These are phyloP conservation scores for Pterocarpus santalinus DNA, from an alignment of 306 rosid genomes.

Conservation along the genomic window DNA sequence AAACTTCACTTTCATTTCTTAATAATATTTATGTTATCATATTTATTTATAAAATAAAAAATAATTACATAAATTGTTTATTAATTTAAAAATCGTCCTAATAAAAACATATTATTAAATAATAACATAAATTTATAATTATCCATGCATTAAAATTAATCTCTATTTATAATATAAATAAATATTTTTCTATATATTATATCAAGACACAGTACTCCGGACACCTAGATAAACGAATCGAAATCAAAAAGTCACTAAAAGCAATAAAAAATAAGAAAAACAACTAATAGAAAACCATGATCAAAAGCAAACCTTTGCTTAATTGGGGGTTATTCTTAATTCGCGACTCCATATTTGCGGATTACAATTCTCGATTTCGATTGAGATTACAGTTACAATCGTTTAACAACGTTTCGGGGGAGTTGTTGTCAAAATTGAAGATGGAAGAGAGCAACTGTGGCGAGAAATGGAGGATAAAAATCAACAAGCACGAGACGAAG, in stretches of 20 bases:
- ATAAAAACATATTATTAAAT: not conserved
- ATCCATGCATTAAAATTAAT: no score
- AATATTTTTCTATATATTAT: no score
- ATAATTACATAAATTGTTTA: not conserved
- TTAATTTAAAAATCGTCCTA: no score
- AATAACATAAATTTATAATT: no score
- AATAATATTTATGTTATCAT: no score
- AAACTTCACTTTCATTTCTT: not conserved
- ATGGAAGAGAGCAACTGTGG: slow-evolving; percentile 71
- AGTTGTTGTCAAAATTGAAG: slow-evolving; percentile 56
- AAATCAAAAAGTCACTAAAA: not conserved
- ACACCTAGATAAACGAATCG: not conserved
- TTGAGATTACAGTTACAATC: slow-evolving; percentile 35
- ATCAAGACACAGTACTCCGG: no score
- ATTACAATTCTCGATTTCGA: slow-evolving; percentile 3
- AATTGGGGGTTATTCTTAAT: slow-evolving; percentile 72
- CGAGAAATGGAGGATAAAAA: slow-evolving; percentile 80
- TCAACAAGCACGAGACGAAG: slow-evolving; percentile 76
- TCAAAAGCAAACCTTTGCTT: slow-evolving; percentile 72
- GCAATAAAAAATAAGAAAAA: not conserved
- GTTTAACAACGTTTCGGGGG: slow-evolving; percentile 49
- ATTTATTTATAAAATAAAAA: not conserved
- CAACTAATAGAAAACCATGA: not conserved
- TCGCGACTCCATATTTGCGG: slow-evolving; percentile 73
- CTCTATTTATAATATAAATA: no score